A percentile compares a stretch with the other conserved stretches of the same genome.
These are phyloP conservation scores for Fusarium succisae DNA, from an alignment of 2,329 filamentous ascomycete genomes.

Conservation along the genomic window DNA sequence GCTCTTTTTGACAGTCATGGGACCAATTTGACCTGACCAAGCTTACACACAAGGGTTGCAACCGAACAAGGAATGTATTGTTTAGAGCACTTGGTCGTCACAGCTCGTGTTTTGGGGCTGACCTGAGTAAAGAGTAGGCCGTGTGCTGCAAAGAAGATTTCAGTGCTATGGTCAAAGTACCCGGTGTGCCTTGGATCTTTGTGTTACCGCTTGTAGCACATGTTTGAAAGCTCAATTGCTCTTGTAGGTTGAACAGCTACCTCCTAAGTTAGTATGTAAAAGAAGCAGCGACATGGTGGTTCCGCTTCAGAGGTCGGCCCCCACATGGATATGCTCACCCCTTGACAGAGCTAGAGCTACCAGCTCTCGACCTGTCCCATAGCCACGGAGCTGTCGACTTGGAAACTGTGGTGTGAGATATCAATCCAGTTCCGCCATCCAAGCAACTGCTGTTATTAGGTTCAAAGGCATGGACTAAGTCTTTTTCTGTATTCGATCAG, in stretches of 20 bases:
- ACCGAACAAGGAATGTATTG: constrained; percentile 21
- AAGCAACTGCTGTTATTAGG: not conserved
- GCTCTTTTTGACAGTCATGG: constrained; percentile 39
- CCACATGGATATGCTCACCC: constrained; percentile 35
- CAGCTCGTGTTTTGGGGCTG: not conserved
- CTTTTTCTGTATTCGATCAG: not conserved
- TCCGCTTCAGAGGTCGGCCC: not conserved
- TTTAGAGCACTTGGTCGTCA: constrained; percentile 10
- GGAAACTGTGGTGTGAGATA: not conserved
- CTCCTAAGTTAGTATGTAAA: not conserved
- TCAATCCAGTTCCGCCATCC: not conserved
- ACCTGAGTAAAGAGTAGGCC: not conserved
- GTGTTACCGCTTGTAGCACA: not conserved
- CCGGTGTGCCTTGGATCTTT: not conserved
- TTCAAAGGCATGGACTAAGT: not conserved
- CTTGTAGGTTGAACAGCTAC: not conserved
- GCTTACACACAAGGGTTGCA: constrained; percentile 28
- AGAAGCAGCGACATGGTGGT: not conserved
- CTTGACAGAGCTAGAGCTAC: constrained; percentile 5
- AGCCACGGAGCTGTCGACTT: not conserved
- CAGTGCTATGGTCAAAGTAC: not conserved
- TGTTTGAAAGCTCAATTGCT: not conserved
- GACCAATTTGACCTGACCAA: constrained; percentile 34
- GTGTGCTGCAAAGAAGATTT: not conserved
- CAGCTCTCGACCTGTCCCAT: constrained; percentile 5